Evolutionary conservation across 1,284 basidiomycete genomes (phyloP), one percentile per base, ranked within the genome.

Genomic region (Sanghuangporus sanghuang): DNA sequence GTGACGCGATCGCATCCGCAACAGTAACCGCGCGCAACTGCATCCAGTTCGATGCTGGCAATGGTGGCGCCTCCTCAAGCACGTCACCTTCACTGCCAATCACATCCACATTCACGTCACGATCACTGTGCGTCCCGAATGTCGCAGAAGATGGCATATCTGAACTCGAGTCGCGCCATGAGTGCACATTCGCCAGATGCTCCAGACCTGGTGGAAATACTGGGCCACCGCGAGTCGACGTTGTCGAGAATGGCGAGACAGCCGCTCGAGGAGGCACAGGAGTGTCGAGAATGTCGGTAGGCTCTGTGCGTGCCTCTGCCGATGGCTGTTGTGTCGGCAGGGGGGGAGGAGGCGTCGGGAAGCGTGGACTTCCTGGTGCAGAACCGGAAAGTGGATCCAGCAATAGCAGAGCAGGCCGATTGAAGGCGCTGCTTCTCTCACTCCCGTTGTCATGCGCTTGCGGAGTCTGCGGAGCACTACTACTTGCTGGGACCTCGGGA

Each of bases 21-120:
- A 61, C 53, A 18, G 65, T 61, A 21, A 66, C 62, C 55, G 65
- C n/a, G 8, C 65, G 56, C 44, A 66, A 44, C 21, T 61, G 57
- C 8, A 57, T 63, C 65, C 65, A 66, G 14, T 61, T 61, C 14
- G 46, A 40, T 57, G 39, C 42, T 36, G 65, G 57, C 36, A 36
- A 36, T 38, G 65, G 65, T 18, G 65, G 65, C 42, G 56, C 65
- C n/a, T 66, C 65, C 52, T 66, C 65, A 11, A 66, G 65, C 6
- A 59, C 38, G 48, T 66, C 61, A 40, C 53, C 50, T 9, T 32
- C 58, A 14, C 42, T 50, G 52, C 57, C 65, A 6, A 61, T 35
- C 49, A 64, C 58, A 36, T 59, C 65, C n/a, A 63, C 50, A 27
- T 36, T 50, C 21, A 55, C 54, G 35, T 52, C 59, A 21, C 38